Evolutionary conservation across 1,284 basidiomycete species (phyloP).

Genomic region (Heterobasidion irregulare): DNA sequence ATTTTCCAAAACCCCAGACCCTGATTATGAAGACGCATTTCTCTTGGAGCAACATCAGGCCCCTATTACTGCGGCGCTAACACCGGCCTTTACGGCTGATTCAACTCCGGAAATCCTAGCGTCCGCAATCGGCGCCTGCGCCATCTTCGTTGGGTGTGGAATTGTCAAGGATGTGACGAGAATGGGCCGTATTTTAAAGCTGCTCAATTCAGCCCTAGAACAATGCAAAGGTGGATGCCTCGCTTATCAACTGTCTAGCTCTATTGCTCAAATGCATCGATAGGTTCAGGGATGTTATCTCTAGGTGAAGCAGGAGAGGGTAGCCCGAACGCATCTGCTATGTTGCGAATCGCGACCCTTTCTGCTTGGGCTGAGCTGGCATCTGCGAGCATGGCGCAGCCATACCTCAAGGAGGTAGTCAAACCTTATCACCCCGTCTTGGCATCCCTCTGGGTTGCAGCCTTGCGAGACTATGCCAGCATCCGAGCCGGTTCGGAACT

Average conservation of each 20-base stretch:
- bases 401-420: conserved; percentile 78
- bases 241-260: conserved; percentile 2
- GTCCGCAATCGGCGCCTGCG: conserved; percentile 89
- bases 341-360: conserved; percentile 90
- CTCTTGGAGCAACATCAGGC: conserved; percentile 98
- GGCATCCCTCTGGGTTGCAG: conserved; percentile 82
- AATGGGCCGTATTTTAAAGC: conserved; percentile 93
- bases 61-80: conserved; percentile 96
- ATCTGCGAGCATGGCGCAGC: conserved; percentile 67
- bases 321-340: conserved; percentile 90
- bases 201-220: conserved; percentile 83
- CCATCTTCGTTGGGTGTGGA: conserved; percentile 94
- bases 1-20: conserved; percentile 83
- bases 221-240: conserved; percentile 66
- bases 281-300: conserved; percentile 78
- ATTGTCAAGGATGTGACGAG: conserved; percentile 83
- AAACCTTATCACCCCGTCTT: conserved; percentile 74
- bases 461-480: conserved; percentile 87
- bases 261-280: conserved; percentile 4
- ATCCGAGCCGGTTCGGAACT: conserved; percentile 87
- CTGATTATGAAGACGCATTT: conserved; percentile 85
- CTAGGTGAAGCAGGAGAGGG: conserved; percentile 85
- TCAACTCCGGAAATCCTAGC: conserved; percentile 94
- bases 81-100: conserved; percentile 92
- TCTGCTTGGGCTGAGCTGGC: conserved; percentile 96